phyloP scores from a whole-genome alignment of 805 yeast genomes.

The Myxozyma udenii region DNA sequence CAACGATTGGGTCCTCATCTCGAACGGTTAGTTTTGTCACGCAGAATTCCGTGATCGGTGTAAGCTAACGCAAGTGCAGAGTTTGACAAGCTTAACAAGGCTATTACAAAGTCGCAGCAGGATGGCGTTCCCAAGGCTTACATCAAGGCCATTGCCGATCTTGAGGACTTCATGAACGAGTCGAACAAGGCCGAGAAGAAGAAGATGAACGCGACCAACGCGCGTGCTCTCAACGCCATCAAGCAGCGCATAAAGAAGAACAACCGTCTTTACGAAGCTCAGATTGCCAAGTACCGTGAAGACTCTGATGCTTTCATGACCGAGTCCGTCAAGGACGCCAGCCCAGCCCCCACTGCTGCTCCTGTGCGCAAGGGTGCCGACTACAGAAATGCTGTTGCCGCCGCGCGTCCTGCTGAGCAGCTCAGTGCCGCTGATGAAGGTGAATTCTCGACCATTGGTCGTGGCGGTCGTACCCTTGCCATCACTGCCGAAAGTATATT shows the following conservation, averaged over 20 bases:
- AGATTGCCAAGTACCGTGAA: constrained; percentile 57
- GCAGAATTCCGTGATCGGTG: neutral
- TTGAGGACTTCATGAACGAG: constrained; percentile 65
- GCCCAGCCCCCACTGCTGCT: constrained; percentile 17
- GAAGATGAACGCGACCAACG: constrained; percentile 75
- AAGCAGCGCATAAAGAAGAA: constrained; percentile 86
- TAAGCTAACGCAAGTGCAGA: constrained; percentile 42
- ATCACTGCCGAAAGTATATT: constrained; percentile 55
- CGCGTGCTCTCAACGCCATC: constrained; percentile 81
- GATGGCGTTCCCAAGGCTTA: constrained; percentile 67
- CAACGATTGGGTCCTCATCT: constrained; percentile 75
- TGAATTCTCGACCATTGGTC: constrained; percentile 42
- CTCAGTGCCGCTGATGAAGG: constrained; percentile 40
- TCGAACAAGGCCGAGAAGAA: constrained; percentile 55
- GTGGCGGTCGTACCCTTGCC: constrained; percentile 40
- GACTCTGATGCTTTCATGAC: constrained; percentile 73
- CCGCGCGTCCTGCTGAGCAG: constrained; percentile 38
- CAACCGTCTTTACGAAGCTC: constrained; percentile 61
- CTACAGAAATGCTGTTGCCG: constrained; percentile 34
- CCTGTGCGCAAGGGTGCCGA: constrained; percentile 31
- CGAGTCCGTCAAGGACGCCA: constrained; percentile 37
- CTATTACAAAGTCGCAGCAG: constrained; percentile 69
- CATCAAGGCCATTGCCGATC: constrained; percentile 62
- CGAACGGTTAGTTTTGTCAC: constrained; percentile 37
- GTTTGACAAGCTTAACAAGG: constrained; percentile 72